These are phyloP conservation scores for Nepenthes mirabilis DNA, from an alignment of 148 eudicot genomes.

Conservation along the genomic window DNA sequence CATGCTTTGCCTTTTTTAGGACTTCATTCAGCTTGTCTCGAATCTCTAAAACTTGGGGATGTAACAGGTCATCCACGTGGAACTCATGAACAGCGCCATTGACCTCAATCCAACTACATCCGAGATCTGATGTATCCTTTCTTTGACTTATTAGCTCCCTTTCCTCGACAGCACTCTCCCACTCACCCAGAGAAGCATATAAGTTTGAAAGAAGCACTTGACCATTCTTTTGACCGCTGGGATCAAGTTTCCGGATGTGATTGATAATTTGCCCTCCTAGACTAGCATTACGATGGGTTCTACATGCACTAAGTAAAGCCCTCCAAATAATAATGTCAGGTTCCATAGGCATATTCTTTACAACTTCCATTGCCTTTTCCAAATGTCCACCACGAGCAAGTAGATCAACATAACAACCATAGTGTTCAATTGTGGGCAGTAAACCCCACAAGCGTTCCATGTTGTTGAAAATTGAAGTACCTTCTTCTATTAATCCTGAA, in stretches of 20 bases:
- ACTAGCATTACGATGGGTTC: constrained; percentile 34
- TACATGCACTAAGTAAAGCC: constrained; percentile 58
- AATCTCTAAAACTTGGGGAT: constrained; percentile 33
- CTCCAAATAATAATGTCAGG: constrained; percentile 59
- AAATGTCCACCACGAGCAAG: constrained; percentile 52
- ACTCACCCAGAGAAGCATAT: constrained; percentile 52
- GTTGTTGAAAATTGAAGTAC: constrained; percentile 30
- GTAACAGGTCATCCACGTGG: constrained; percentile 46
- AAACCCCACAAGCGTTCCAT: constrained; percentile 40
- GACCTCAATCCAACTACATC: constrained; percentile 65
- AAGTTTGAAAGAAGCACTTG: constrained; percentile 40
- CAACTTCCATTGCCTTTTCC: constrained; percentile 34
- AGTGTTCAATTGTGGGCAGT: constrained; percentile 46
- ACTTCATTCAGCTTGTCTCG: constrained; percentile 31
- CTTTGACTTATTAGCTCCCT: constrained; percentile 27
- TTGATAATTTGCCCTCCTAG: constrained; percentile 36
- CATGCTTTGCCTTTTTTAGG: constrained; percentile 22
- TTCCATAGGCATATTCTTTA: constrained; percentile 44
- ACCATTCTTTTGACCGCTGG: constrained; percentile 12
- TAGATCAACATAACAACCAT: constrained; percentile 57
- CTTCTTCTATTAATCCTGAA: constrained; percentile 46
- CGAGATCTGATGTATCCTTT: constrained; percentile 30
- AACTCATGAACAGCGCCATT: constrained; percentile 54
- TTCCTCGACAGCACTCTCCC: constrained; percentile 36
- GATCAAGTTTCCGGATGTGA: constrained; percentile 25